A percentile compares a stretch with the other conserved stretches of the same genome.
These are phyloP conservation scores for Terfezia claveryi DNA, from an alignment of 495 filamentous ascomycete species.

Conservation along the genomic window DNA sequence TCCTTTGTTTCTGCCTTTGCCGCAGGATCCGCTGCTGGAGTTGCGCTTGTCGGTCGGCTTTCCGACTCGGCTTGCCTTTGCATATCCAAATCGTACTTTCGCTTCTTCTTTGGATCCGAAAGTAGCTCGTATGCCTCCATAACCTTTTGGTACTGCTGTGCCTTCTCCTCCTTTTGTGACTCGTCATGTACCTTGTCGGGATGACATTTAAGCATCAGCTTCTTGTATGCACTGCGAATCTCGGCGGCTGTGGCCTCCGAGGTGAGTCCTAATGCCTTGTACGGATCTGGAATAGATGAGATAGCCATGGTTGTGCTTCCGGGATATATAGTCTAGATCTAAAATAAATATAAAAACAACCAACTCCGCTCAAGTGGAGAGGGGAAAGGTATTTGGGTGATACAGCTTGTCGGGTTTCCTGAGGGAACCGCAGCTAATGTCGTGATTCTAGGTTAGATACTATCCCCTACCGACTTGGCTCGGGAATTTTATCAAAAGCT, in stretches of 20 bases:
- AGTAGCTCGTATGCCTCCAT: slow-evolving; percentile 86
- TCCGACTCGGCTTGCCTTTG: slow-evolving; percentile 29
- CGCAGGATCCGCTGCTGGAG: background rate
- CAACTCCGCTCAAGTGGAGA: no score
- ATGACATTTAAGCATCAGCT: slow-evolving; percentile 80
- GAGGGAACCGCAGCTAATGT: no score
- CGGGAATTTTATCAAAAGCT: no score
- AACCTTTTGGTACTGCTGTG: slow-evolving; percentile 76
- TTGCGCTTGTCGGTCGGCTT: background rate
- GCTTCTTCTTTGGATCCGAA: slow-evolving; percentile 48
- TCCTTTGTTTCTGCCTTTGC: background rate
- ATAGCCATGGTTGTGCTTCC: background rate
- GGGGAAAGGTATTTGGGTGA: no score
- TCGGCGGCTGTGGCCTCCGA: slow-evolving; percentile 49
- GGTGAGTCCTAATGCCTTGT: slow-evolving; percentile 54
- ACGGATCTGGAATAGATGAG: slow-evolving; percentile 36
- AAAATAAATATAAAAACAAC: no score
- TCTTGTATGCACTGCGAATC: slow-evolving; percentile 68
- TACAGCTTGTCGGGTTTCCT: no score
- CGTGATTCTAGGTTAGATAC: no score
- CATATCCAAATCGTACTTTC: slow-evolving; percentile 57
- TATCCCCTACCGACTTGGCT: no score
- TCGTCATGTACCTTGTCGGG: slow-evolving; percentile 84
- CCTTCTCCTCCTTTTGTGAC: slow-evolving; percentile 41
- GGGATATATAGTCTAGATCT: no score